Conservation (phyloP, 148 eudicot genomes). For the Chenopodium quinoa region DNA sequence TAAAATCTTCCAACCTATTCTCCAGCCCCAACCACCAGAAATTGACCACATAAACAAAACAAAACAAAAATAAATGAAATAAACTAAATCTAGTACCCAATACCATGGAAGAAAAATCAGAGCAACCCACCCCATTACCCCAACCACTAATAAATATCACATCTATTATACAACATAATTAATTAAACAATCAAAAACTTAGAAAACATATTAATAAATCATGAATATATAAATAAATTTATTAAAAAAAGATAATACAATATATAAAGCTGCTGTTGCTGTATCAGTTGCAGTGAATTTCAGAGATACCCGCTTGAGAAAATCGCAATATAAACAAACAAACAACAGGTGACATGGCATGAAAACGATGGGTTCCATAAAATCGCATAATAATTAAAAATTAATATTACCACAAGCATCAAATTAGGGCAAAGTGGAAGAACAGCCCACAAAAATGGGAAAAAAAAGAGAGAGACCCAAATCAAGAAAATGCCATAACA, state of each 20-base stretch:
- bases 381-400: slow-evolving; percentile 7
- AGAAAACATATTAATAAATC: neutral
- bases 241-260: neutral
- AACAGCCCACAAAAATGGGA: neutral
- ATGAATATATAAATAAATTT: neutral
- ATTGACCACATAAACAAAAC: neutral
- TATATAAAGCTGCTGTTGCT: slow-evolving; percentile 10
- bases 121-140: slow-evolving; percentile 22
- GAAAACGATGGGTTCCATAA: slow-evolving; percentile 17
- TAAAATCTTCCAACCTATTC: neutral
- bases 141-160: slow-evolving; percentile 19
- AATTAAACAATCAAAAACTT: neutral
- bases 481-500: neutral
- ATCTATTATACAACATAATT: neutral
- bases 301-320: neutral
- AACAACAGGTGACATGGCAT: neutral
- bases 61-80: neutral
- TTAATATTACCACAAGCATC: slow-evolving; percentile 4
- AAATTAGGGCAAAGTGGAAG: slow-evolving; percentile 1
- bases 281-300: neutral
- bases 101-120: slow-evolving; percentile 8
- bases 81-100: neutral
- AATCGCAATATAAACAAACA: neutral
- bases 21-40: slow-evolving; percentile 11
- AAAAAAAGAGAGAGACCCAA: neutral